Base-by-base conservation (phyloP, 768 basidiomycete species). In the Tephrocybe rancida region DNA sequence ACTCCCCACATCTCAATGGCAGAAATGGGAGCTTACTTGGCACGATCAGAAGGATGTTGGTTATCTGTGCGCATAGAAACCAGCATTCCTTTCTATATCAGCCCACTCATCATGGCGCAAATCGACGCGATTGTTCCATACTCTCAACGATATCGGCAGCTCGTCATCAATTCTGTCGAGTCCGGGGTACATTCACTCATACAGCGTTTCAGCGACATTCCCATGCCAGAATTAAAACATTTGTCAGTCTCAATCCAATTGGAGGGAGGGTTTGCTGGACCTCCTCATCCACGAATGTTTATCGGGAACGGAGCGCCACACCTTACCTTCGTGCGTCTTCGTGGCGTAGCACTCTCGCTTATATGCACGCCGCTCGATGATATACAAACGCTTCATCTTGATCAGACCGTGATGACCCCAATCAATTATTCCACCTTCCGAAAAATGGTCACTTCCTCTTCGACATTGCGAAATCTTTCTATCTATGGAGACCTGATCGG, bases 321-420 rank as follows among this genome's bases (percentile, higher is more conserved):
- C 18, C 65, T 81, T 11, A 57, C 62, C 13, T 74, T 75, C 35
- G 60, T 80, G 11, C 73, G 77, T 6, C 72, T 82, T 25, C 71
- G 76, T 4, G 79, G 78, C 8, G 57, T 78, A 9, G 76, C 78
- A 0, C 64, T 77, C 22, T 66, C 74, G 37, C 64, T 72, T 34
- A 73, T 77, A 51, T 68, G 65, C 1, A 76, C 77, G 4, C 70
- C 67, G 11, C 61, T 78, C 16, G 24, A 62, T 0, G 51, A 55
- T 3, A 59, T 79, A 4, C 72, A 67, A 22, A 75, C 70, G 0
- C 70, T 83, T 18, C 76, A 80, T 53, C 68, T 83, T 30, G 77
- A 80, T 47, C 73, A 78, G 44, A 77, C 73, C 1, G 64, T 62
- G 10, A 41, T 61, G 2, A 45, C 76, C 3, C 70, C 75, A 19